Evolutionary conservation across 2,329 filamentous ascomycete species (phyloP).

Genomic region (Ophiocordyceps camponoti-leonardi): DNA sequence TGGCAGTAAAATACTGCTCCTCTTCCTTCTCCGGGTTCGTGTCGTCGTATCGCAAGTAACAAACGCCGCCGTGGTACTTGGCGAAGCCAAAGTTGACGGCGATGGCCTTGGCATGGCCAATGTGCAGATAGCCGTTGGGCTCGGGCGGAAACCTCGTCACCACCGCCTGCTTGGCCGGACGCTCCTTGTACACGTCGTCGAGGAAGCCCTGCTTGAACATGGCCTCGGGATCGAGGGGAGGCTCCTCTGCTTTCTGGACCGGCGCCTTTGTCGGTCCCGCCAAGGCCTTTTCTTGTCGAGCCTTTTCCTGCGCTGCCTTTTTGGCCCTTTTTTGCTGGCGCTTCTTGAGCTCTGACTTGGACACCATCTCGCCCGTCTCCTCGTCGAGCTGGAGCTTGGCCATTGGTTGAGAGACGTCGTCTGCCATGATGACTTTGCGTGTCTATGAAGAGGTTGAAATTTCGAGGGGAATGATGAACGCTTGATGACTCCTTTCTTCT

Average conservation of each 20-base stretch:
- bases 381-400: slow-evolving; percentile 44
- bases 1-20: slow-evolving; percentile 76
- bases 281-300: slow-evolving; percentile 67
- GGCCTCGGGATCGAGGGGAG: slow-evolving; percentile 32
- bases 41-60: slow-evolving; percentile 54
- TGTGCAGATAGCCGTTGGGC: slow-evolving; percentile 86
- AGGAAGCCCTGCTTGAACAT: slow-evolving; percentile 76
- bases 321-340: slow-evolving; percentile 37
- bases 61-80: slow-evolving; percentile 53
- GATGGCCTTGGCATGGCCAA: slow-evolving; percentile 91
- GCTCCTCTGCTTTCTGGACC: slow-evolving; percentile 17
- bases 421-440: slow-evolving; percentile 24
- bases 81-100: slow-evolving; percentile 95
- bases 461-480: background rate
- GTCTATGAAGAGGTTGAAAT: background rate
- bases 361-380: slow-evolving; percentile 47
- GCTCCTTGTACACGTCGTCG: slow-evolving; percentile 51
- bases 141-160: slow-evolving; percentile 67
- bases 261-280: slow-evolving; percentile 24
- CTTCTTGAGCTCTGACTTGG: slow-evolving; percentile 45
- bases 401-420: slow-evolving; percentile 26
- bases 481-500: no score
- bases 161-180: slow-evolving; percentile 37
- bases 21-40: slow-evolving; percentile 92
- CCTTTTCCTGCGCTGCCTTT: slow-evolving; percentile 44